Conservation (phyloP, 129 eudicot genomes). For the Chrysanthemum seticuspe region DNA sequence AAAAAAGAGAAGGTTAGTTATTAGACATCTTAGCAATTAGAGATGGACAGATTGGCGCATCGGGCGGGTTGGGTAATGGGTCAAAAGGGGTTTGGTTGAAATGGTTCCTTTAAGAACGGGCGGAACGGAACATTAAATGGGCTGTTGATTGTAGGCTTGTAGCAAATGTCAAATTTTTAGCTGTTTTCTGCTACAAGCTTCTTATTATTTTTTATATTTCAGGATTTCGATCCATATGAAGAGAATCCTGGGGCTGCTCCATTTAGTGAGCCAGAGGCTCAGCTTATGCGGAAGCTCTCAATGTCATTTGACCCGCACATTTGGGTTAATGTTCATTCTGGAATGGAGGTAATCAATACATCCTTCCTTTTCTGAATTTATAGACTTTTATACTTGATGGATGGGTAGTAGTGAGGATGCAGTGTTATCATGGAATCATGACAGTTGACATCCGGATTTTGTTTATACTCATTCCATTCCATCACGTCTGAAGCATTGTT, state of each 20-base stretch:
- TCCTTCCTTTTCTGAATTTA: background rate
- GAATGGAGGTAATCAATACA: slow-evolving; percentile 81
- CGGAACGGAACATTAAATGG: background rate
- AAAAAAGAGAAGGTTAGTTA: slow-evolving; percentile 89
- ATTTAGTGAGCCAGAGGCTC: slow-evolving; percentile 95
- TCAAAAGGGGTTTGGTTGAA: background rate
- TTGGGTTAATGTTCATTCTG: slow-evolving; percentile 97
- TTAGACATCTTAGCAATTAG: background rate
- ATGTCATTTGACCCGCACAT: slow-evolving; percentile 89
- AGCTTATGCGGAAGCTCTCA: slow-evolving; percentile 80
- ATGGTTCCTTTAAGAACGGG: too few species aligned
- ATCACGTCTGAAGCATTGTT: background rate
- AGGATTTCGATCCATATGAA: slow-evolving; percentile 95
- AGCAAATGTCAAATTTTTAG: background rate
- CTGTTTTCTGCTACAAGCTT: slow-evolving; percentile 6
- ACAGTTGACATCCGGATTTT: background rate
- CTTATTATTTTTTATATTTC: slow-evolving; percentile 7
- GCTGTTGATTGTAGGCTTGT: slow-evolving; percentile 5
- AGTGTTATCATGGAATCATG: too few species aligned
- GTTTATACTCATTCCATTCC: background rate
- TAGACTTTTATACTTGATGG: slow-evolving; percentile 13
- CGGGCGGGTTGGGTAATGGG: background rate
- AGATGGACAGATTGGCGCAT: background rate
- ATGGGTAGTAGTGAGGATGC: slow-evolving; percentile 14
- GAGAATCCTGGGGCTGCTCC: slow-evolving; percentile 90